Evolutionary conservation across 768 basidiomycete species (phyloP).

Genomic region (Lentinula detonsa): DNA sequence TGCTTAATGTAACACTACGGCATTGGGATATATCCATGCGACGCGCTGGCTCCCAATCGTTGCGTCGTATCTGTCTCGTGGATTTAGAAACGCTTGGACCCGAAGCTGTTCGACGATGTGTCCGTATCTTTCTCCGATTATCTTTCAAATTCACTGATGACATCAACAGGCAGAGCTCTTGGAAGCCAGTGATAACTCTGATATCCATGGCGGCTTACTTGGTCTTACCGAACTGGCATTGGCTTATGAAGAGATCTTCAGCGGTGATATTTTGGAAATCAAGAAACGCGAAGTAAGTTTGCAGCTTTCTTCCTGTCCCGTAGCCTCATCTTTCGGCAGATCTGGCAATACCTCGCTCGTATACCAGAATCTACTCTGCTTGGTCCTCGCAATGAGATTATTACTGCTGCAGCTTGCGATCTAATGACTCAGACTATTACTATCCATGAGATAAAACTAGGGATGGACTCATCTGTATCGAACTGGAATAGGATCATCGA

Average conservation of each 20-base stretch:
- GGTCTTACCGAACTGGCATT: slow-evolving; percentile 67
- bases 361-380: slow-evolving; percentile 57
- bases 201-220: slow-evolving; percentile 79
- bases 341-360: slow-evolving; percentile 51
- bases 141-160: background rate
- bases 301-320: background rate
- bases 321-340: slow-evolving; percentile 32
- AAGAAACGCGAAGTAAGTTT: slow-evolving; percentile 41
- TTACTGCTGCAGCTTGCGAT: slow-evolving; percentile 66
- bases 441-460: slow-evolving; percentile 39
- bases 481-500: slow-evolving; percentile 70
- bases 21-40: slow-evolving; percentile 91
- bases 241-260: slow-evolving; percentile 38
- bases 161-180: slow-evolving; percentile 45
- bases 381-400: slow-evolving; percentile 62
- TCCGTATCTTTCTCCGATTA: slow-evolving; percentile 24
- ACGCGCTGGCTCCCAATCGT: slow-evolving; percentile 67
- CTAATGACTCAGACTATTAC: slow-evolving; percentile 66
- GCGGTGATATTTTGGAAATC: slow-evolving; percentile 25
- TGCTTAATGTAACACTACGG: slow-evolving; percentile 66
- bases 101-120: slow-evolving; percentile 42
- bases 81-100: slow-evolving; percentile 53
- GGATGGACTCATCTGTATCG: slow-evolving; percentile 37
- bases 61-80: slow-evolving; percentile 59
- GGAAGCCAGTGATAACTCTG: slow-evolving; percentile 56